Percentiles rank a stretch among this genome's conserved stretches.
Conservation (phyloP, 495 filamentous ascomycete genomes). For the Cladorrhinum samala region DNA sequence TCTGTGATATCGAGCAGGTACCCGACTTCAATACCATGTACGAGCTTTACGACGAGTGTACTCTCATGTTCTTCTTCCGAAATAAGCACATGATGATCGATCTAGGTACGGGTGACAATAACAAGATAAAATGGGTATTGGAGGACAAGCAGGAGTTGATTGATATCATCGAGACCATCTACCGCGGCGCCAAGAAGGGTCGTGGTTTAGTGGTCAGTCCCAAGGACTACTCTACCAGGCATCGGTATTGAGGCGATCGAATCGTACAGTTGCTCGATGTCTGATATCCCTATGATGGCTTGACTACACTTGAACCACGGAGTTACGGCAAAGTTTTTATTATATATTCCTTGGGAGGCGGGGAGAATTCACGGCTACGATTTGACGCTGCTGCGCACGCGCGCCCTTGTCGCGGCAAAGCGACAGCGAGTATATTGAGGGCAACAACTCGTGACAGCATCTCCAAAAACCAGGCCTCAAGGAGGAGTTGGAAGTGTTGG, state of each 20-base stretch:
- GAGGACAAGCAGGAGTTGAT: conserved; percentile 99
- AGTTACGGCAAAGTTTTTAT: no score
- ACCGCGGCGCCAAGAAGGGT: conserved; percentile 95
- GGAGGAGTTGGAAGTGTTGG: neutral
- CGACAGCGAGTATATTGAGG: no score
- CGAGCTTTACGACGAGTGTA: conserved; percentile 66
- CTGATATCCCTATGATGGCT: no score
- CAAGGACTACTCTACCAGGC: conserved; percentile 85
- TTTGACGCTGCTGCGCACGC: no score
- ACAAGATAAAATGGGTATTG: conserved; percentile 89
- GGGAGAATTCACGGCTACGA: no score
- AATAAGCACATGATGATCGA: conserved; percentile 99
- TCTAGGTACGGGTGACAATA: conserved; percentile 98
- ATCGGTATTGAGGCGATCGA: no score
- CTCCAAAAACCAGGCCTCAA: no score
- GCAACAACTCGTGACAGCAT: no score
- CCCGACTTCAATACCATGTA: conserved; percentile 98
- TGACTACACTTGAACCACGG: no score
- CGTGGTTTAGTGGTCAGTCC: conserved; percentile 92
- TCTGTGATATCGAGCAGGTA: conserved; percentile 93
- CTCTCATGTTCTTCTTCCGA: conserved; percentile 79
- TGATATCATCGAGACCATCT: conserved; percentile 97
- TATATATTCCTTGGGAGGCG: no score
- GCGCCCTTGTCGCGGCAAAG: no score
- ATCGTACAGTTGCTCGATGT: no score